Evolutionary conservation across 768 basidiomycete species (phyloP).

Genomic region (Lentinula sp.): DNA sequence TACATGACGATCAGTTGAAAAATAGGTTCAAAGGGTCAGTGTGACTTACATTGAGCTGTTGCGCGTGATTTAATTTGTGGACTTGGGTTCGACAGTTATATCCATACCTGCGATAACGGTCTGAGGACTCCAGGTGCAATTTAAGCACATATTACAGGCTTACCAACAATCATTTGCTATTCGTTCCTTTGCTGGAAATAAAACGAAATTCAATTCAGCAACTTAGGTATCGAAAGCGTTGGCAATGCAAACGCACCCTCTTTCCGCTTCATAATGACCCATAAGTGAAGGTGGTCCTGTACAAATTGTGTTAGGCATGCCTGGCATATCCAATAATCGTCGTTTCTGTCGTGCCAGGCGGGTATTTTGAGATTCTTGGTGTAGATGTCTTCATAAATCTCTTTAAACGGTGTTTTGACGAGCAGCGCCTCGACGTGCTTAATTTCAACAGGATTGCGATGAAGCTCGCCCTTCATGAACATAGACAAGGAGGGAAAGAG

Average conservation of each 20-base stretch:
- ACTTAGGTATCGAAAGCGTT: background rate
- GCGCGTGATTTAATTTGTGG: constrained; percentile 19
- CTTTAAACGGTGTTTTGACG: constrained; percentile 1
- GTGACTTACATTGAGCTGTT: constrained; percentile 21
- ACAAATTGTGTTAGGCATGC: constrained; percentile 7
- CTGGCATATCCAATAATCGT: constrained; percentile 10
- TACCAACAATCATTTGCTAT: constrained; percentile 25
- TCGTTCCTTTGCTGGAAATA: constrained; percentile 10
- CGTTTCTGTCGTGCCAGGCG: constrained; percentile 2
- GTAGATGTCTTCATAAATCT: constrained; percentile 2
- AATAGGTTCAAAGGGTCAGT: too few relatives aligned
- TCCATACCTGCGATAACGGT: constrained; percentile 20
- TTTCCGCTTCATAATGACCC: constrained; percentile 7
- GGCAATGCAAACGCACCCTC: constrained; percentile 2
- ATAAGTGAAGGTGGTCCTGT: constrained; percentile 10
- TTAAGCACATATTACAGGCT: background rate
- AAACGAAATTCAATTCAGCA: background rate
- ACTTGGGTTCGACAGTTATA: constrained; percentile 27
- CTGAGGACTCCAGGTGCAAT: background rate
- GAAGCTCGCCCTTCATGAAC: background rate
- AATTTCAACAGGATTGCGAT: background rate
- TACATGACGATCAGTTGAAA: too few relatives aligned
- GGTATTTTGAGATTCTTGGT: constrained; percentile 5
- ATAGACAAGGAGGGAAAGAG: background rate
- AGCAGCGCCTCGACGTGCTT: background rate